phyloP scores from a whole-genome alignment of 2,329 filamentous ascomycete species.

The Setomelanomma holmii region DNA sequence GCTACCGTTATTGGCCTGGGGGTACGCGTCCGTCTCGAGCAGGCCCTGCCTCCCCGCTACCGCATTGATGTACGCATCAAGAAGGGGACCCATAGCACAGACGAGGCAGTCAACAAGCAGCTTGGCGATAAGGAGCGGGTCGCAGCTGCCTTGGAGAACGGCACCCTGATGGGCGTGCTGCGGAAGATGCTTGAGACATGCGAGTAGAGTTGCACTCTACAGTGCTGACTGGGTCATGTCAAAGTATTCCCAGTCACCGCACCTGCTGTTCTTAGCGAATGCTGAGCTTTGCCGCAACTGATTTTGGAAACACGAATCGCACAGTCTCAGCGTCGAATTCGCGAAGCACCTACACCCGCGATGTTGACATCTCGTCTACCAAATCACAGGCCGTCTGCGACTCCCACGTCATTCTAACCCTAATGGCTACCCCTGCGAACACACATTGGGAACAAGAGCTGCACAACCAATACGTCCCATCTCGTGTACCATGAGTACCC shows the following conservation, averaged over 20 bases:
- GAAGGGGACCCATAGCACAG: constrained; percentile 92
- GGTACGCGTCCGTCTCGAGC: constrained; percentile 88
- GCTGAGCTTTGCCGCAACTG: no score
- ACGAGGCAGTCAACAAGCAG: constrained; percentile 96
- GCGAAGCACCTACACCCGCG: no score
- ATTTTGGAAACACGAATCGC: no score
- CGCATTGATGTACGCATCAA: constrained; percentile 93
- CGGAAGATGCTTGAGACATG: constrained; percentile 94
- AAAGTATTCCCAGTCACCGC: no score
- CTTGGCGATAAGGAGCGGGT: constrained; percentile 95
- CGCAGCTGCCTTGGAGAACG: constrained; percentile 92
- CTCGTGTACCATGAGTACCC: neutral
- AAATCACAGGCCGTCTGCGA: no score
- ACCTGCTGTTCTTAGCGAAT: no score
- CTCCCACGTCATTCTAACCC: no score
- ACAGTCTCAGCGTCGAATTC: no score
- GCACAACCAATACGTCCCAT: no score
- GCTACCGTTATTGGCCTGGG: constrained; percentile 96
- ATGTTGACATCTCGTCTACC: no score
- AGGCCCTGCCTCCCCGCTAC: constrained; percentile 89
- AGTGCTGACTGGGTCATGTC: neutral
- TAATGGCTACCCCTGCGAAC: no score
- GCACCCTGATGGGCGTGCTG: constrained; percentile 84
- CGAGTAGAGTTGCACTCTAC: constrained; percentile 52
- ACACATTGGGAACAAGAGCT: no score